Conservation (phyloP, 768 basidiomycete genomes). For the Sporobolomyces pararoseus region DNA sequence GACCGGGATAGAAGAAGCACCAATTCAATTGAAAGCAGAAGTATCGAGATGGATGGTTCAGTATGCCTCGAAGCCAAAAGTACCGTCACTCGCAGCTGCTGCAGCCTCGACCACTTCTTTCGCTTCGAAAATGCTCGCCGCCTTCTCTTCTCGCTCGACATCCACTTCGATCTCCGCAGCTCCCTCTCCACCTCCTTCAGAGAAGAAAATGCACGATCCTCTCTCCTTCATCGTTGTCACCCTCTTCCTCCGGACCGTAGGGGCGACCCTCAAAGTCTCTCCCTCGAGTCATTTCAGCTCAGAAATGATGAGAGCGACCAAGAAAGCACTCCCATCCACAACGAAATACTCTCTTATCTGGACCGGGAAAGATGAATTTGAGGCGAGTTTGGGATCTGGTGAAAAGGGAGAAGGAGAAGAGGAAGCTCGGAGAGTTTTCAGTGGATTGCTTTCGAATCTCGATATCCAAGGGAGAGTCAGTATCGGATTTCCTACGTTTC, state of each 20-base stretch:
- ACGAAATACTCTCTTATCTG: slow-evolving; percentile 82
- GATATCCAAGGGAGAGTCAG: slow-evolving; percentile 38
- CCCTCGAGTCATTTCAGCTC: slow-evolving; percentile 50
- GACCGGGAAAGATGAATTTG: slow-evolving; percentile 46
- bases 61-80: slow-evolving; percentile 54
- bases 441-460: slow-evolving; percentile 36
- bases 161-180: slow-evolving; percentile 4
- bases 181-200: slow-evolving; percentile 18
- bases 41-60: slow-evolving; percentile 75
- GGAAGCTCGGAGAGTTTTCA: slow-evolving; percentile 37
- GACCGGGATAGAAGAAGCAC: slow-evolving; percentile 49
- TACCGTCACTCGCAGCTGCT: slow-evolving; percentile 48
- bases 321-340: slow-evolving; percentile 79
- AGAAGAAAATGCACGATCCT: slow-evolving; percentile 32
- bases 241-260: slow-evolving; percentile 48
- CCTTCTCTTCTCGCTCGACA: slow-evolving; percentile 47
- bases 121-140: slow-evolving; percentile 48
- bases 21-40: slow-evolving; percentile 72
- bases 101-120: slow-evolving; percentile 47
- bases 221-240: slow-evolving; percentile 45
- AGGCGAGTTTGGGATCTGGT: slow-evolving; percentile 11
- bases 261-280: slow-evolving; percentile 49
- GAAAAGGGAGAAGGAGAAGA: slow-evolving; percentile 12
- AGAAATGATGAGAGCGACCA: slow-evolving; percentile 84
- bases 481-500: slow-evolving; percentile 49